phyloP scores from a whole-genome alignment of 1,284 basidiomycete species.

The Coniferiporia sulphurascens region DNA sequence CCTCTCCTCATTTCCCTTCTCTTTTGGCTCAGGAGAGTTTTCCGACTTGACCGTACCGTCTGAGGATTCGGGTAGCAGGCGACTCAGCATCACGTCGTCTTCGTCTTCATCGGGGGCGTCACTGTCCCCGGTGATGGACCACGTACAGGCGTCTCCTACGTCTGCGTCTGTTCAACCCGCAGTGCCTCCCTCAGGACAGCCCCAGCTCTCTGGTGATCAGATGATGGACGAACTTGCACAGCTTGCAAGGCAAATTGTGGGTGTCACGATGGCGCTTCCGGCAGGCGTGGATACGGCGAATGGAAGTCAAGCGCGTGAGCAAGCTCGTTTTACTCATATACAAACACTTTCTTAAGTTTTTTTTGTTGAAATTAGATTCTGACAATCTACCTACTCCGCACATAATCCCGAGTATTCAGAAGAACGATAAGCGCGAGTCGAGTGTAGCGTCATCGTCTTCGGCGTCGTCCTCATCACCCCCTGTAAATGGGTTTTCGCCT shows the following conservation, averaged over 20 bases:
- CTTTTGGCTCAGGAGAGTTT: not conserved
- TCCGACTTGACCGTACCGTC: not conserved
- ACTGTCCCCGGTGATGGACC: not conserved
- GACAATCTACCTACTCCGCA: slow-evolving; percentile 37
- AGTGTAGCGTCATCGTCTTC: slow-evolving; percentile 26
- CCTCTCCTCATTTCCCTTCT: slow-evolving; percentile 6
- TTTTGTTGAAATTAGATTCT: not conserved
- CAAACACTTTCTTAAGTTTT: not conserved
- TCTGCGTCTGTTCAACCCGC: not conserved
- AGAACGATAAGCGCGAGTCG: not conserved
- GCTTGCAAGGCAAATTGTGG: slow-evolving; percentile 13
- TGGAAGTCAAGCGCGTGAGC: not conserved
- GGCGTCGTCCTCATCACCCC: slow-evolving; percentile 25
- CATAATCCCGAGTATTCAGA: slow-evolving; percentile 25
- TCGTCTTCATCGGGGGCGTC: not conserved
- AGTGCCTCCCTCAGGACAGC: not conserved
- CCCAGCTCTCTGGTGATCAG: slow-evolving; percentile 5
- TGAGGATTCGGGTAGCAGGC: not conserved
- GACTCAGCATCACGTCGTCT: not conserved
- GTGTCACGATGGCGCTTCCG: slow-evolving; percentile 15
- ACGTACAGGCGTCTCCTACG: not conserved
- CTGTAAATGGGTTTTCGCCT: slow-evolving; percentile 23
- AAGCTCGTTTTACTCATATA: not conserved
- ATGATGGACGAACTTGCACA: slow-evolving; percentile 13
- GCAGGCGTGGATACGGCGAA: not conserved